Base-by-base conservation (phyloP, 257 asterid species). In the Nyctanthes arbortristis region DNA sequence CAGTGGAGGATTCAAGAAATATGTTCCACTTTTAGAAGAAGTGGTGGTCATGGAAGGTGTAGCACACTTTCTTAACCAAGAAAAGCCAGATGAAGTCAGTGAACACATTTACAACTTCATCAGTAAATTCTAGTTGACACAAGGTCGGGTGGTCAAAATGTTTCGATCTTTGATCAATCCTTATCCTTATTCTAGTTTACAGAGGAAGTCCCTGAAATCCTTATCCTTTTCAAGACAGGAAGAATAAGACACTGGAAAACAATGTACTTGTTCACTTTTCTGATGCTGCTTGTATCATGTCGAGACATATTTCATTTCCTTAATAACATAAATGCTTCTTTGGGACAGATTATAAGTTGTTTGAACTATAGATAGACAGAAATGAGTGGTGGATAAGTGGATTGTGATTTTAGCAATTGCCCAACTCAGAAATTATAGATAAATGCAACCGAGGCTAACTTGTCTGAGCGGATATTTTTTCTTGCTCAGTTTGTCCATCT, bases 21-120 rank as follows among this genome's bases (percentile, higher is more conserved):
- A 24, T 11, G 83, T 84, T 35, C 89, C 86, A 6, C 61, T 76
- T 16, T 4, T 81, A 13, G 73, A 79, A n/a, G 69, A 68, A 60
- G 68, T 74, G 7, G 86, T 74, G 13, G 79, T 84, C 28, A 36
- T 84, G 76, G 79, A 79, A 74, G 85, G 80, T 33, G 83, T 79
- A 10, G 86, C 73, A 13, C 86, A 84, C 35, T 84, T 78, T 43
- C 71, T 78, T 5, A 66, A 27, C 66, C 77, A 84, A 65, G 89
- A 81, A 64, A 73, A 54, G 24, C 73, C 89, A 1, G 59, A 73
- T 3, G 70, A 66, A 59, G 18, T 84, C 45, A 78, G 70, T 57
- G 67, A 76, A 22, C 81, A 74, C 52, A 74, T 81, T 28, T 49
- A 64, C 35, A 72, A 74, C 32, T 81, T 61, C 65, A 52, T 77